Evolutionary conservation across 306 rosid genomes (phyloP), one percentile per base, ranked within the genome.

Genomic region (Phaseolus lunatus): DNA sequence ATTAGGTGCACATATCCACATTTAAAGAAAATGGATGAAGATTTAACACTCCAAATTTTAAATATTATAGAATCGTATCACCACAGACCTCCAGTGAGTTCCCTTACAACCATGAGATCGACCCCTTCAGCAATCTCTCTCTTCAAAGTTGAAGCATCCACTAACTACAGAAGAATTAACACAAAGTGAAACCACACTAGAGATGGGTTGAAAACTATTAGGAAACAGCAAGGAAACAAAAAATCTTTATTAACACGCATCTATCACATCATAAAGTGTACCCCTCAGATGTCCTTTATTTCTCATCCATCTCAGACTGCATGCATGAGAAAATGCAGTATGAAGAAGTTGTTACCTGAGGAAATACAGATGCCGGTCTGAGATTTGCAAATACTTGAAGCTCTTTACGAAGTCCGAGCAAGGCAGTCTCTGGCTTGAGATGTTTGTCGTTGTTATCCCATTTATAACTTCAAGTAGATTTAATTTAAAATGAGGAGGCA

Each of bases 51-150:
- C 49, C 27, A 33, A 52, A 65, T 4, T 20, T 73, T 3, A 69
- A 66, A 13, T 27, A 27, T 31, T 70, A 20, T 44, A 52, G 63
- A 74, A 33, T 9, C 8, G 58, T 58, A 64, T 78, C 14, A 64
- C 13, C n/a, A 69, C 87, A 73, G 79, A 95, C 98, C 98, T 86
- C 97, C 97, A 19, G 96, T 95, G 65, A 95, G 93, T 77, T 95
- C 98, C 83, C 97, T 88, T 75, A 95, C 86, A 85, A 95, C 95
- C 96, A 95, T 89, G 75, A 95, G 88, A 83, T 95, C 96, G 57
- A 92, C 97, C 80, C 97, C 97, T 78, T 90, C 96, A 35, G 87
- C 93, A 64, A 90, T 77, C 86, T 92, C 97, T 81, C 73, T 90
- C 87, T 95, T 95, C 89, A 95, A 86, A 78, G 97, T 89, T 29